A percentile compares a stretch with the other conserved stretches of the same genome.
These are phyloP conservation scores for Nicotiana obtusifolia DNA, from an alignment of 257 asterid genomes.

Conservation along the genomic window DNA sequence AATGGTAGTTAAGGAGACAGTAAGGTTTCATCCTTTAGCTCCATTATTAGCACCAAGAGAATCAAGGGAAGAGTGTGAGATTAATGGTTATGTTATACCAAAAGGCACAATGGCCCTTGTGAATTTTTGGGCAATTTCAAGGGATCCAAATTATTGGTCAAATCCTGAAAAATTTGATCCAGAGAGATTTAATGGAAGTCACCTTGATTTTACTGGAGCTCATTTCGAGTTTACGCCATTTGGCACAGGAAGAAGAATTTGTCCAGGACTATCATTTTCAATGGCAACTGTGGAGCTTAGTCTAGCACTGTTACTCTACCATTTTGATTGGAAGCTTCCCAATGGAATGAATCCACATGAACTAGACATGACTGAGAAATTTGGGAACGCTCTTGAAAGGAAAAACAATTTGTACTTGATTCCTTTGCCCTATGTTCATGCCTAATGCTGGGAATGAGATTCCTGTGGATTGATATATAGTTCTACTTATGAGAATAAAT, in stretches of 20 bases:
- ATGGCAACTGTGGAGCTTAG: slow-evolving; percentile 17
- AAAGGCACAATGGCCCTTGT: background rate
- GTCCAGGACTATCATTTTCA: slow-evolving; percentile 21
- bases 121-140: slow-evolving; percentile 19
- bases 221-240: slow-evolving; percentile 28
- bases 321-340: slow-evolving; percentile 29
- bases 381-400: slow-evolving; percentile 2
- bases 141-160: slow-evolving; percentile 20
- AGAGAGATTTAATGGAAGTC: slow-evolving; percentile 16
- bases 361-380: slow-evolving; percentile 16
- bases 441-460: background rate
- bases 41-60: slow-evolving; percentile 22
- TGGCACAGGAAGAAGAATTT: slow-evolving; percentile 31
- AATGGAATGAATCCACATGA: slow-evolving; percentile 4
- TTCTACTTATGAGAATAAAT: background rate
- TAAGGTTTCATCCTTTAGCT: slow-evolving; percentile 1
- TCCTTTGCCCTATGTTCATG: background rate
- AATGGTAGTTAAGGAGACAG: background rate
- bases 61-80: slow-evolving; percentile 9
- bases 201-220: slow-evolving; percentile 18
- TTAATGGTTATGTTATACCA: slow-evolving; percentile 14
- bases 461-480: background rate
- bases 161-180: slow-evolving; percentile 13
- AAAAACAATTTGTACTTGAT: slow-evolving; percentile 5
- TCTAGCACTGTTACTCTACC: slow-evolving; percentile 18